Percentiles rank a stretch among this genome's conserved stretches.
Conservation (phyloP, 2,329 filamentous ascomycete species). For the Pseudogymnoascus destructans region DNA sequence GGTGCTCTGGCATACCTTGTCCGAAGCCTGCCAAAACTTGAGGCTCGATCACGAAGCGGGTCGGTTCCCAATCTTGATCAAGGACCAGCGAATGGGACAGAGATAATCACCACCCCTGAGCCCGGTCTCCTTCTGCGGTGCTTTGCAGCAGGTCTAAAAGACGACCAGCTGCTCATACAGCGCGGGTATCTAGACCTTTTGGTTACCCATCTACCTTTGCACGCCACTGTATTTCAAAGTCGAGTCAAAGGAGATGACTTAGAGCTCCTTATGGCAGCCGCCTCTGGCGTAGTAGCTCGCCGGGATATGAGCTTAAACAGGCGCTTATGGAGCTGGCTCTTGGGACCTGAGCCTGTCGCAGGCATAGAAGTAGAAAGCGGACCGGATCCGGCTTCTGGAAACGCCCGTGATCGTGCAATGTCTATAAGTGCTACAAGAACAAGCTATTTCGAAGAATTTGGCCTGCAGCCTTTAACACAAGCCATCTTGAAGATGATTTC, state of each 20-base stretch:
- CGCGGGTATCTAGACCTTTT: slow-evolving; percentile 86
- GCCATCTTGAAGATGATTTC: slow-evolving; percentile 69
- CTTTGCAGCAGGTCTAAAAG: slow-evolving; percentile 78
- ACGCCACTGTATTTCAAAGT: slow-evolving; percentile 67
- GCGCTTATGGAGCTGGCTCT: slow-evolving; percentile 88
- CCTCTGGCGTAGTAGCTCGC: slow-evolving; percentile 73
- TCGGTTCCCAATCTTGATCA: background rate
- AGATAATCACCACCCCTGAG: slow-evolving; percentile 72
- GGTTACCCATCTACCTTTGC: slow-evolving; percentile 76
- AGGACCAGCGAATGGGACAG: slow-evolving; percentile 26
- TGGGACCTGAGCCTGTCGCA: slow-evolving; percentile 57
- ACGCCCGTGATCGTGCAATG: slow-evolving; percentile 19
- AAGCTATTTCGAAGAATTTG: slow-evolving; percentile 72
- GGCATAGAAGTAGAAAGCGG: slow-evolving; percentile 34
- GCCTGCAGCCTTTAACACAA: slow-evolving; percentile 58
- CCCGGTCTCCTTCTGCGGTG: slow-evolving; percentile 81
- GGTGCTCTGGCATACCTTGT: slow-evolving; percentile 80
- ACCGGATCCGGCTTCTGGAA: slow-evolving; percentile 32
- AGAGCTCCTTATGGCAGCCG: slow-evolving; percentile 67
- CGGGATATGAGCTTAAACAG: slow-evolving; percentile 96
- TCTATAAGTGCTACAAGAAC: slow-evolving; percentile 40
- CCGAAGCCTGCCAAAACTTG: slow-evolving; percentile 64
- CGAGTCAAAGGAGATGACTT: slow-evolving; percentile 63
- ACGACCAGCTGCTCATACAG: slow-evolving; percentile 84
- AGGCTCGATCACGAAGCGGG: slow-evolving; percentile 27